Evolutionary conservation across 2,329 filamentous ascomycete species (phyloP).

Genomic region (Cytospora leucostoma): DNA sequence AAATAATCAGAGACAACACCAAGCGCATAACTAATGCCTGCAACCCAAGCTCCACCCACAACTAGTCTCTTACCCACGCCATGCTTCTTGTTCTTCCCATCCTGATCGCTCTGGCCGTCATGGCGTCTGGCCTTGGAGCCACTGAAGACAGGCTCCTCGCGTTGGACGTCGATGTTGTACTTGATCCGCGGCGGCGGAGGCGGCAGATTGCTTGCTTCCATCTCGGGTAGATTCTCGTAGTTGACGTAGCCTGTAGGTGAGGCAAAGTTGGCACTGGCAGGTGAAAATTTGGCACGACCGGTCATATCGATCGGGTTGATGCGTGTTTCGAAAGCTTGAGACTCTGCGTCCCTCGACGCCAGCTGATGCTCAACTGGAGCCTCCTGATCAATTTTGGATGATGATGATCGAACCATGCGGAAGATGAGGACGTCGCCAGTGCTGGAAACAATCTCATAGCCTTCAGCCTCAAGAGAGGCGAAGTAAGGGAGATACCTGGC

Average conservation of each 20-base stretch:
- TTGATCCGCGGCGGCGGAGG: constrained; percentile 38
- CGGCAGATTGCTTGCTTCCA: constrained; percentile 35
- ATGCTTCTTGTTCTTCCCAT: constrained; percentile 39
- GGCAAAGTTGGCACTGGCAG: constrained; percentile 59
- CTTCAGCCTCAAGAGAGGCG: constrained; percentile 56
- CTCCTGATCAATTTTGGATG: constrained; percentile 10
- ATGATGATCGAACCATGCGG: constrained; percentile 52
- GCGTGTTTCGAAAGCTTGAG: constrained; percentile 20
- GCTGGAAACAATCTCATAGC: constrained; percentile 68
- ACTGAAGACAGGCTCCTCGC: constrained; percentile 52
- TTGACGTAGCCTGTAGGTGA: constrained; percentile 68
- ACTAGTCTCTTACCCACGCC: constrained; percentile 50
- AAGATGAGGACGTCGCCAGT: constrained; percentile 66
- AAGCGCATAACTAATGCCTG: constrained; percentile 57
- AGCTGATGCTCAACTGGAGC: constrained; percentile 24
- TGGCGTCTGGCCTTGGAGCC: constrained; percentile 34
- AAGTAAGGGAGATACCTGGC: constrained; percentile 68
- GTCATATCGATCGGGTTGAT: constrained; percentile 64
- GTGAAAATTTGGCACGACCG: constrained; percentile 40
- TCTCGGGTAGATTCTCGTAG: constrained; percentile 48
- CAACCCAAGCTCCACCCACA: constrained; percentile 56
- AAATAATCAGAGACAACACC: constrained; percentile 62
- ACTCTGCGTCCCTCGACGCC: background rate
- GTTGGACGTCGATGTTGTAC: constrained; percentile 46
- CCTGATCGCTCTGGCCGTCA: constrained; percentile 23